Evolutionary conservation across 129 eudicot species (phyloP), one percentile per base, ranked within the genome.

Genomic region (Calendula officinalis): DNA sequence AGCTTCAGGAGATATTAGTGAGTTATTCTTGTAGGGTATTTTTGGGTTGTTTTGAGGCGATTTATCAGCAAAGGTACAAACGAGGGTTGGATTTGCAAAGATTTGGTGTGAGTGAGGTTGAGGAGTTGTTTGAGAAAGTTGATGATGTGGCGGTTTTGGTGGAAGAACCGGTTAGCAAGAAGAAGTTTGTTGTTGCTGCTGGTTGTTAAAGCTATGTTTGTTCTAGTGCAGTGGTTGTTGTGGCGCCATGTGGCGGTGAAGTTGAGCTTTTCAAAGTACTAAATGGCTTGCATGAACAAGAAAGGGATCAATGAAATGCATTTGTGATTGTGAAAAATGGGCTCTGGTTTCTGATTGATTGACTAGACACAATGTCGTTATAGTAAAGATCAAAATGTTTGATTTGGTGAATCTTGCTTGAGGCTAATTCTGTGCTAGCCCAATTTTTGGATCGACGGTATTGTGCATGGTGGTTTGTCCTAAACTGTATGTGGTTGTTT

Each of bases 1-100:
- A 92, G 82, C 87, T 92, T 69, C 80, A 88, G 64, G 99, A 92
- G 74, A 92, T 92, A 56, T 56, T 92, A 2, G 99, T 92, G 71
- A 85, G 99, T 60, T 92, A 83, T 70, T 88, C 91, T 14, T 83
- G 96, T 69, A 61, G 80, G 64, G 68, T 92, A 42, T 85, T 77
- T 50, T 50, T 92, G 9, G 81, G 84, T 57, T 64, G 78, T 69
- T 92, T 92, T 55, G 95, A 88, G 75, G 85, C 80, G n/a, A 83
- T 92, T 44, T 92, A 92, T 65, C 75, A 77, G 74, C 99, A 83
- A 75, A 68, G 96, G 13, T 83, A 92, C 68, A 92, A 92, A 64
- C 74, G 77, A 74, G 68, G 78, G 6, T 63, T 88, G 56, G 92
- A 92, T 42, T 83, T 60, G 67, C 57, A 43, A 58, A 82, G 85